Conservation (phyloP, 805 yeast genomes). For the Millerago galiae region DNA sequence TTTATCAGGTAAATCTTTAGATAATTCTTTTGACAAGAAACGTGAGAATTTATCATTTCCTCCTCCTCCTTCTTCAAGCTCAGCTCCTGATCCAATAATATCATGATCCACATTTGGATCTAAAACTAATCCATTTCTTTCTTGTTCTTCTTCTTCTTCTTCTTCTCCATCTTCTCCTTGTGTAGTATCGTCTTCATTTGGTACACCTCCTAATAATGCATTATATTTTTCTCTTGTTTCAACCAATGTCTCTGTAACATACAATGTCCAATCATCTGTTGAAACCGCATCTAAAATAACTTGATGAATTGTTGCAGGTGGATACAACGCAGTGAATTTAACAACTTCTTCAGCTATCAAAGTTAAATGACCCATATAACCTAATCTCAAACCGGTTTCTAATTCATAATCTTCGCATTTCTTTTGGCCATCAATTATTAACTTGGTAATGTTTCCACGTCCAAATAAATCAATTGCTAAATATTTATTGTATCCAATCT, state of each 20-base stretch:
- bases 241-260: slow-evolving; percentile 74
- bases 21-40: slow-evolving; percentile 71
- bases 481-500: slow-evolving; percentile 78
- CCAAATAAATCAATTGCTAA: slow-evolving; percentile 67
- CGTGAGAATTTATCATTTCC: slow-evolving; percentile 28
- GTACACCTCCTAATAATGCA: slow-evolving; percentile 80
- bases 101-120: slow-evolving; percentile 34
- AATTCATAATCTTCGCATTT: slow-evolving; percentile 55
- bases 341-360: slow-evolving; percentile 93
- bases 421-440: slow-evolving; percentile 57
- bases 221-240: slow-evolving; percentile 93
- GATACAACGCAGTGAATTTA: slow-evolving; percentile 49
- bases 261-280: slow-evolving; percentile 63
- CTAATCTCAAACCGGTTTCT: slow-evolving; percentile 60
- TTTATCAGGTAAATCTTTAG: slow-evolving; percentile 49
- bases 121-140: slow-evolving; percentile 15
- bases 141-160: slow-evolving; percentile 21
- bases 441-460: slow-evolving; percentile 49
- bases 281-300: slow-evolving; percentile 31
- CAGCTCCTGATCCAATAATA: slow-evolving; percentile 20
- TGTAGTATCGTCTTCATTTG: slow-evolving; percentile 24
- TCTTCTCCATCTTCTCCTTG: slow-evolving; percentile 30
- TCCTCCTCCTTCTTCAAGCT: slow-evolving; percentile 16
- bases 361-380: slow-evolving; percentile 96
- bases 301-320: slow-evolving; percentile 26